These are phyloP conservation scores for Paulownia fortunei DNA, from an alignment of 257 asterid genomes.

Conservation along the genomic window DNA sequence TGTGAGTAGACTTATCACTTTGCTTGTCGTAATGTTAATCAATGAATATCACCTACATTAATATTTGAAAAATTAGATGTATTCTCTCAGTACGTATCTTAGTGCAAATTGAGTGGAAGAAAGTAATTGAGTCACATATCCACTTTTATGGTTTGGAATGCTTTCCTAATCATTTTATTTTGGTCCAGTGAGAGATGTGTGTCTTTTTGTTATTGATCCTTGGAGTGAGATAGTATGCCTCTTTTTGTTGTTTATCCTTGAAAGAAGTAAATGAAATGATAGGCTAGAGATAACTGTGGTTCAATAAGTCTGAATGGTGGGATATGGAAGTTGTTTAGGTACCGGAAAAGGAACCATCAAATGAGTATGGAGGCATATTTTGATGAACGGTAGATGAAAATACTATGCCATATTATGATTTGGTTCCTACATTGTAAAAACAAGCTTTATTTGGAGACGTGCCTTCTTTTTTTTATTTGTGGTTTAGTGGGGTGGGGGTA, in stretches of 20 bases:
- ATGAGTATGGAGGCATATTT: not conserved
- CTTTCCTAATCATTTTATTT: conserved; percentile 8
- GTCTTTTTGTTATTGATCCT: conserved; percentile 8
- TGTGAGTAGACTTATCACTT: conserved; percentile 57
- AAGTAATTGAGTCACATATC: conserved; percentile 11
- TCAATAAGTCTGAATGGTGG: not conserved
- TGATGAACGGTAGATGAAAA: not conserved
- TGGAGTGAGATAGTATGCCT: not conserved
- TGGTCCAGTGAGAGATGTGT: not conserved
- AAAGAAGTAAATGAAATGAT: too few relatives aligned
- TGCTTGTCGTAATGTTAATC: conserved; percentile 10
- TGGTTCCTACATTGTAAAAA: not conserved
- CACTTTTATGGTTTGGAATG: conserved; percentile 21
- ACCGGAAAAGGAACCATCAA: not conserved
- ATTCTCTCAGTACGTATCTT: not conserved
- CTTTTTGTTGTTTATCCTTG: too few relatives aligned
- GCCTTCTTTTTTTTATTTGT: not conserved
- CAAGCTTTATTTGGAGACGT: too few relatives aligned
- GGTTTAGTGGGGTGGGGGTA: not conserved
- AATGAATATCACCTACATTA: conserved; percentile 14
- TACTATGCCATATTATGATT: not conserved
- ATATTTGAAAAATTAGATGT: not conserved
- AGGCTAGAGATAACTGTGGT: too few relatives aligned
- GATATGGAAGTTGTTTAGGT: not conserved
- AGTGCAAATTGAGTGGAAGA: conserved; percentile 14